phyloP scores from a whole-genome alignment of 768 basidiomycete species.

The Pseudohyphozyma bogoriensis region DNA sequence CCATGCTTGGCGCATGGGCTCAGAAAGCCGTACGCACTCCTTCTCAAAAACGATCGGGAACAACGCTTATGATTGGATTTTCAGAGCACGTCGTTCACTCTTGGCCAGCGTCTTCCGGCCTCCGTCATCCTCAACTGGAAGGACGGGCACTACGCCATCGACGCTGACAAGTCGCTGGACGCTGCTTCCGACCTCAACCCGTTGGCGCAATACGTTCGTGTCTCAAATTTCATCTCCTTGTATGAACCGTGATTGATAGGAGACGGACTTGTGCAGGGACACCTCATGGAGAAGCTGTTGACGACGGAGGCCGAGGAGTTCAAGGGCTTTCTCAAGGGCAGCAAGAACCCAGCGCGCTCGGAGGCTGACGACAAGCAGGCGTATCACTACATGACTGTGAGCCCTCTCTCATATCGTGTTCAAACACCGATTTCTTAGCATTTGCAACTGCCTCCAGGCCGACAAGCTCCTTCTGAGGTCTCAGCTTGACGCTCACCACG shows the following conservation, averaged over 20 bases:
- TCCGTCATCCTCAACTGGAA: constrained; percentile 57
- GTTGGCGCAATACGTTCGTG: constrained; percentile 19
- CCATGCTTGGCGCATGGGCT: constrained; percentile 52
- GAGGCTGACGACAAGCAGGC: constrained; percentile 49
- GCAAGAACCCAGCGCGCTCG: constrained; percentile 36
- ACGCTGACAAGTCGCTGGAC: constrained; percentile 39
- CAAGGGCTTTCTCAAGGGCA: constrained; percentile 41
- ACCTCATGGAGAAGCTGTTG: constrained; percentile 76
- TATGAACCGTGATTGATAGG: background rate
- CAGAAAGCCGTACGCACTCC: too few species aligned
- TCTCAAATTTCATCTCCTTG: background rate
- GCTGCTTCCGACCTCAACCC: constrained; percentile 3
- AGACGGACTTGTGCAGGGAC: constrained; percentile 49
- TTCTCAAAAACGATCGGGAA: background rate
- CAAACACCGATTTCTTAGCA: background rate
- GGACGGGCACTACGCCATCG: constrained; percentile 38
- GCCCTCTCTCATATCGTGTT: constrained; percentile 13
- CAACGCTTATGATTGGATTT: too few species aligned
- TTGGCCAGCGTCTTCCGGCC: constrained; percentile 66
- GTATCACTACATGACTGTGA: constrained; percentile 74
- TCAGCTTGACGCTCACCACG: constrained; percentile 79
- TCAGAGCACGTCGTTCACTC: constrained; percentile 59
- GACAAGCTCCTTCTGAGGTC: constrained; percentile 74
- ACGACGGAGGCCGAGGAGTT: constrained; percentile 61
- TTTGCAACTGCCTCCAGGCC: constrained; percentile 34